Conservation (phyloP, 306 rosid species). For the Vachellia pachyceras region DNA sequence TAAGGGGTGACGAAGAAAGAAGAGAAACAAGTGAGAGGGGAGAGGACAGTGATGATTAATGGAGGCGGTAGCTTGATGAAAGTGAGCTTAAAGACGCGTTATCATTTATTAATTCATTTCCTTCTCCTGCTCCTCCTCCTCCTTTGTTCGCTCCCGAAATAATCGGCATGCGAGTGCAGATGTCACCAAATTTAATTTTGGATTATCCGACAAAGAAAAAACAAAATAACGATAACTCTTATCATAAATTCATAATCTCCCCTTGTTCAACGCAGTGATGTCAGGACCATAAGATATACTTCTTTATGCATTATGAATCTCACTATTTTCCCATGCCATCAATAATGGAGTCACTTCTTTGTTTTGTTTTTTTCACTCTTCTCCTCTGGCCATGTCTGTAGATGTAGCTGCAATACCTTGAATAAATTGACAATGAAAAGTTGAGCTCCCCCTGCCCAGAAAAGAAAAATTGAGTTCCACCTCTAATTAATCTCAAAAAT, state of each 20-base stretch:
- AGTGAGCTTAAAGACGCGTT: slow-evolving; percentile 15
- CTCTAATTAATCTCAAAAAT: too few relatives aligned
- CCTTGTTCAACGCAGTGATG: background rate
- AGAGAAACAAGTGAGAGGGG: background rate
- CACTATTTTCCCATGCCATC: too few relatives aligned
- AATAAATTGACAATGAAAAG: too few relatives aligned
- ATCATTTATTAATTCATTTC: background rate
- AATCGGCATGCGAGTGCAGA: slow-evolving; percentile 22
- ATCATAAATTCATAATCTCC: background rate
- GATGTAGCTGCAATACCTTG: too few relatives aligned
- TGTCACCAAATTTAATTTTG: slow-evolving; percentile 34
- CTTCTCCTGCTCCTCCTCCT: background rate
- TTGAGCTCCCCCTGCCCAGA: too few relatives aligned
- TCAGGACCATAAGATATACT: background rate
- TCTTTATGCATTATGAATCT: too few relatives aligned
- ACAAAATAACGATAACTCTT: slow-evolving; percentile 10
- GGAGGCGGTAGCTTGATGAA: background rate
- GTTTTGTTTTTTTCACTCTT: too few relatives aligned
- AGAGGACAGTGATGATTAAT: background rate
- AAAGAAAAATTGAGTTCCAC: too few relatives aligned
- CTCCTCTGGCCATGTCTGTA: too few relatives aligned
- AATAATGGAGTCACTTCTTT: too few relatives aligned
- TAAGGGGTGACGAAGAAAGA: background rate
- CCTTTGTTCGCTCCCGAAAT: background rate
- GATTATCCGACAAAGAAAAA: slow-evolving; percentile 26